Evolutionary conservation across 176 grass and related monocot genomes (phyloP).

Genomic region (Bothriochloa decipiens): DNA sequence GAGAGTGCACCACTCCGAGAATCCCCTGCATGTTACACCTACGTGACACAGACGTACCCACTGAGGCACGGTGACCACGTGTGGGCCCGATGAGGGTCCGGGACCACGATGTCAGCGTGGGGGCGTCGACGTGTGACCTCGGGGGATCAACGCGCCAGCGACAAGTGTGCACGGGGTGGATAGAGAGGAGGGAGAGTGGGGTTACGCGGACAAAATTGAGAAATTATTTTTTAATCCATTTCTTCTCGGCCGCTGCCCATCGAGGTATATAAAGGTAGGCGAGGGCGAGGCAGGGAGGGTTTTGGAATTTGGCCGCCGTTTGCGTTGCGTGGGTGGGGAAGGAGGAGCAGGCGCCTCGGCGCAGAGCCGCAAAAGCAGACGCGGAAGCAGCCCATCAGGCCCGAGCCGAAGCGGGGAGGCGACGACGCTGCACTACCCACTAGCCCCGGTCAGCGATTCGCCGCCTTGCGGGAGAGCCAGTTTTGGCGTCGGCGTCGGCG

Average conservation of each 20-base stretch:
- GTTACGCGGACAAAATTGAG: slow-evolving; percentile 22
- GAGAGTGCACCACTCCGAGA: not conserved
- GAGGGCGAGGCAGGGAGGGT: slow-evolving; percentile 36
- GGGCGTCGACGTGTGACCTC: no score
- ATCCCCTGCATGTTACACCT: not conserved
- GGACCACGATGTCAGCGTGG: slow-evolving; percentile 7
- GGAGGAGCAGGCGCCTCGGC: slow-evolving; percentile 5
- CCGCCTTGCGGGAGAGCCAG: slow-evolving; percentile 20
- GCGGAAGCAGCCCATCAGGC: slow-evolving; percentile 9
- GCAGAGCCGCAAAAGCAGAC: slow-evolving; percentile 1
- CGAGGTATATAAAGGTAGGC: slow-evolving; percentile 43
- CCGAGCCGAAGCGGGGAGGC: slow-evolving; percentile 35
- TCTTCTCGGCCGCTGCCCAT: slow-evolving; percentile 13
- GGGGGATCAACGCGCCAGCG: slow-evolving; percentile 27
- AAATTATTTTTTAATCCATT: slow-evolving; percentile 32
- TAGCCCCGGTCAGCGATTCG: slow-evolving; percentile 14
- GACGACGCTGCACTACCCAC: slow-evolving; percentile 8
- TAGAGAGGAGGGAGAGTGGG: slow-evolving; percentile 21
- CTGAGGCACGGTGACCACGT: not conserved
- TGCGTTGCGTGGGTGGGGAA: slow-evolving; percentile 35
- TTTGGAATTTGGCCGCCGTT: slow-evolving; percentile 56
- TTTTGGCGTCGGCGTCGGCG: slow-evolving; percentile 17
- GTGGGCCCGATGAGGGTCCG: fast-evolving
- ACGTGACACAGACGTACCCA: not conserved
- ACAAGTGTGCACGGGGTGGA: slow-evolving; percentile 44